phyloP scores from a whole-genome alignment of 305 asterid species.

The Solanum hybrid region DNA sequence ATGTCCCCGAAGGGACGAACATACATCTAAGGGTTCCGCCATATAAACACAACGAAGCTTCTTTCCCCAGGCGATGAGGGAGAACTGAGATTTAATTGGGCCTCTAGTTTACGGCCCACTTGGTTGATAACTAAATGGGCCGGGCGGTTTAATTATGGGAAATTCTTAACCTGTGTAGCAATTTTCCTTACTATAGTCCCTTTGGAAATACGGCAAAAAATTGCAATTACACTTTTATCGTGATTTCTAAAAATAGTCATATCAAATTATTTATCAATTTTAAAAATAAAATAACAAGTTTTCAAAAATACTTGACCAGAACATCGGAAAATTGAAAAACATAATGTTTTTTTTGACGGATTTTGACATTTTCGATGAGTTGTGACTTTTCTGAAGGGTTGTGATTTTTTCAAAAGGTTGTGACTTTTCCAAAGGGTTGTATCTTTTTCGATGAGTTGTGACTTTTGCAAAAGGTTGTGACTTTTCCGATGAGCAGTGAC shows the following conservation, averaged over 20 bases:
- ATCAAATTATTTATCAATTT: neutral
- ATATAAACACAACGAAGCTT: neutral
- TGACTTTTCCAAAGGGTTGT: too few relatives aligned
- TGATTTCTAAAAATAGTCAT: neutral
- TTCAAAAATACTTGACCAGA: neutral
- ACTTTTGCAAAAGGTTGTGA: too few relatives aligned
- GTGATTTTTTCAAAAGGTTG: too few relatives aligned
- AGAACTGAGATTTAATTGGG: neutral
- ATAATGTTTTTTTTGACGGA: too few relatives aligned
- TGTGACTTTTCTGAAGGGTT: too few relatives aligned
- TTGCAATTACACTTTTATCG: neutral
- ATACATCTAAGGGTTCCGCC: accelerated
- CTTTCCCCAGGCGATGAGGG: neutral
- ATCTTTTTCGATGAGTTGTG: too few relatives aligned
- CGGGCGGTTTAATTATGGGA: too few relatives aligned
- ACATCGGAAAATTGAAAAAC: neutral
- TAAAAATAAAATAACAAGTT: neutral
- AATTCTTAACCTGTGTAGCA: neutral
- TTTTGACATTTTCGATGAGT: too few relatives aligned
- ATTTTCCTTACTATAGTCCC: neutral
- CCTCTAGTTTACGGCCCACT: neutral
- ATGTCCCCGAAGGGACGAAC: conserved; percentile 2
- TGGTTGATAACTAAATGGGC: neutral
- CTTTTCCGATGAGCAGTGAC: too few relatives aligned
- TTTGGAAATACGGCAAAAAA: neutral